These are phyloP conservation scores for Hypomontagnella submonticulosa DNA, from an alignment of 495 filamentous ascomycete species.

Conservation along the genomic window DNA sequence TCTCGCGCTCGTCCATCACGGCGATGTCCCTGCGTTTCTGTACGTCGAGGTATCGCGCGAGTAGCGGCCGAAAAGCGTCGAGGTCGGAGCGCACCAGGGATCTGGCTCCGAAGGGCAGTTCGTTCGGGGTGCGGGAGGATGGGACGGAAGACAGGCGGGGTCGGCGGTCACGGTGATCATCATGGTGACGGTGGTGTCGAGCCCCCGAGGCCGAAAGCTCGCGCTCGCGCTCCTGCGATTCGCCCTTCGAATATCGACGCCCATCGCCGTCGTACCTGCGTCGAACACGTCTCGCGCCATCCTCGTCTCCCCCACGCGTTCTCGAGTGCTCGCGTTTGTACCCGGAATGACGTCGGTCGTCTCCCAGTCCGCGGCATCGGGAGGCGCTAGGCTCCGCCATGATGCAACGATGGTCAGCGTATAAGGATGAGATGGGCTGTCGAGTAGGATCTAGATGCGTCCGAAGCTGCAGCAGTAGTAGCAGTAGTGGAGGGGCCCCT, in stretches of 20 bases:
- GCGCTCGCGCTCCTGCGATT: slow-evolving; percentile 1
- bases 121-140: slow-evolving; percentile 6
- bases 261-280: slow-evolving; percentile 13
- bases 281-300: slow-evolving; percentile 18
- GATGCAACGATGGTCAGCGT: slow-evolving; percentile 33
- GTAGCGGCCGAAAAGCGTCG: slow-evolving; percentile 71
- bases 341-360: slow-evolving; percentile 27
- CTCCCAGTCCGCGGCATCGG: slow-evolving; percentile 32
- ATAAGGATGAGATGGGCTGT: slow-evolving; percentile 4
- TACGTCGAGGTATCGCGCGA: slow-evolving; percentile 88
- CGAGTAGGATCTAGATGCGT: slow-evolving; percentile 31
- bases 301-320: slow-evolving; percentile 37
- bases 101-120: slow-evolving; percentile 74
- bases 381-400: slow-evolving; percentile 27
- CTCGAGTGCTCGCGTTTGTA: slow-evolving; percentile 13
- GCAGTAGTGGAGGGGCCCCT: background rate
- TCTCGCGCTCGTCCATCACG: slow-evolving; percentile 73
- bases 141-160: slow-evolving; percentile 12
- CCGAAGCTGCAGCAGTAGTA: slow-evolving; percentile 25
- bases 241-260: slow-evolving; percentile 5
- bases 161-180: slow-evolving; percentile 33
- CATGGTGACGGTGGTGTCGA: slow-evolving; percentile 27
- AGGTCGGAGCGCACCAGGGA: slow-evolving; percentile 73
- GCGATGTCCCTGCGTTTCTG: slow-evolving; percentile 79
- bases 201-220: slow-evolving; percentile 25